Base-by-base conservation (phyloP, 306 rosid genomes). In the Rosa chinensis region DNA sequence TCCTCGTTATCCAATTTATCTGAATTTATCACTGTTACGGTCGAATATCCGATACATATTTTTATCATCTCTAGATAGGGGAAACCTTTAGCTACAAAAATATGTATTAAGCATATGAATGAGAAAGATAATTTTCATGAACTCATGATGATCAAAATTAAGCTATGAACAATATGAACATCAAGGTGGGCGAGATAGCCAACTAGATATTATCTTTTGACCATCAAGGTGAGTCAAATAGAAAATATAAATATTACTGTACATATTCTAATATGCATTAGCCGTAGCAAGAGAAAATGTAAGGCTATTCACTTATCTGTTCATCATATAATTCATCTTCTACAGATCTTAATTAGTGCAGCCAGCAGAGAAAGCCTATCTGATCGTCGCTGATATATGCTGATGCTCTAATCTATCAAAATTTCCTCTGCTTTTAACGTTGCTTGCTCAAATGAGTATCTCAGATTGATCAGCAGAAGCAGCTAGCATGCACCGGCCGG, bases 371-470 rank as follows among this genome's bases (percentile, higher is more conserved):
- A n/a, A 3, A 17, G 2, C 23, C 10, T 16, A 55, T 25, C 66
- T 23, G 39, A 61, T 61, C 39, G 39, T 55, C 25, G 1, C 25
- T 20, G 61, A 59, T 59, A 59, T 59, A 23, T 23, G 37, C 39
- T 23, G 17, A 63, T 62, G 40, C 1, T 1, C 5, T 63, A 17
- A 66, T 66, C 23, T 10, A 66, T 63, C 39, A 11, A 63, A 32
- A 63, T 7, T 71, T 66, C 69, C 68, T 59, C 77, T 81, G 50
- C 80, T 82, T 84, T 25, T 81, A 93, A 91, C 82, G 90, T 71
- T 93, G 86, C 94, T 88, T 82, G 84, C 80, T 66, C 83, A 87
- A 83, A 81, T 87, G 94, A 93, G 98, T 80, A 91, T 93, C 94
- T 82, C 96, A 93, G 78, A 52, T 77, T 40, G 40, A 66, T 63